Conservation (phyloP, 805 yeast genomes). For the Metschnikowia henanensis region DNA sequence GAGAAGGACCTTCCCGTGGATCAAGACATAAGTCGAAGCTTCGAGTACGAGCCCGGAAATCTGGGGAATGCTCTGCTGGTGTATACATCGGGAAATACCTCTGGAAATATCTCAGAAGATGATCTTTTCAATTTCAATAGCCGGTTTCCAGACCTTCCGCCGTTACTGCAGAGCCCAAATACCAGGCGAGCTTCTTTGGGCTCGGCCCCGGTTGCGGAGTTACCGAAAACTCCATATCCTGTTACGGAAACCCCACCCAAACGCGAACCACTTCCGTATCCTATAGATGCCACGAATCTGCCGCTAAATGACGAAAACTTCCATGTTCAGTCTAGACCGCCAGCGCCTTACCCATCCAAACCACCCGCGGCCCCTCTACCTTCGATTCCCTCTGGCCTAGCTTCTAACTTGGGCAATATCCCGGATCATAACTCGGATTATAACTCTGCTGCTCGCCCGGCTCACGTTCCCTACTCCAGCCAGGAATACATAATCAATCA, state of each 20-base stretch:
- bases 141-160: constrained; percentile 15
- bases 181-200: background rate
- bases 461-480: background rate
- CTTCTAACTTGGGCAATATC: too few relatives aligned
- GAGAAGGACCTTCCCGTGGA: too few relatives aligned
- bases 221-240: background rate
- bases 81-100: too few relatives aligned
- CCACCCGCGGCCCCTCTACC: background rate
- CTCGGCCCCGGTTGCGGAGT: background rate
- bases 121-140: constrained; percentile 13
- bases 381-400: too few relatives aligned
- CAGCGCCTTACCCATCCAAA: background rate
- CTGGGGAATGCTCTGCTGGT: background rate
- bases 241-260: background rate
- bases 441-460: background rate
- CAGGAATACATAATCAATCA: background rate
- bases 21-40: background rate
- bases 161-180: background rate
- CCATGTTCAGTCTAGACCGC: background rate
- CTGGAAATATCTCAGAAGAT: constrained; percentile 6
- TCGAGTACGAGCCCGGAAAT: background rate
- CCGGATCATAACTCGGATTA: too few relatives aligned
- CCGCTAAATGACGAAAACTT: too few relatives aligned
- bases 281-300: background rate
- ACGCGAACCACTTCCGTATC: background rate